Evolutionary conservation across 2,329 filamentous ascomycete genomes (phyloP), one percentile per base, ranked within the genome.

Genomic region (Parasarocladium wereldwijsianum): DNA sequence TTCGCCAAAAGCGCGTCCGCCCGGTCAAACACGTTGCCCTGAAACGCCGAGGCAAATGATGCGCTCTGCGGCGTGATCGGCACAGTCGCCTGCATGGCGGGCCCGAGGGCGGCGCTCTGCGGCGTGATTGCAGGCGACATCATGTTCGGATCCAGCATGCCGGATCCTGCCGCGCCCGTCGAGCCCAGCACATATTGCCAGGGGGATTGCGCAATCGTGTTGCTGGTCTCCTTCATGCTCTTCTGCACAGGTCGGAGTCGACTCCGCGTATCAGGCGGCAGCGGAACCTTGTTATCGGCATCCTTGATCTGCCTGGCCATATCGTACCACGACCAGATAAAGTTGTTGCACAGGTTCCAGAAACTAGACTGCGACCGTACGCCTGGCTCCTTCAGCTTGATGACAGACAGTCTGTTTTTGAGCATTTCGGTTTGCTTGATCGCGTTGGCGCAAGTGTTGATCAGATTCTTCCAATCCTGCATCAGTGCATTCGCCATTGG

Each of bases 81-180:
- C 8, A 93, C 76, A 0, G 84, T 94, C 1, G 86, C 85, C 52
- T 93, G 85, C 32, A 85, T 82, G 13, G 86, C 86, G 5, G 86
- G 84, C 1, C 86, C 87, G 5, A 94, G 63, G 2, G 86, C 86
- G 11, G 85, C 86, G 42, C 82, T 90, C 37, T 93, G 68, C 6
- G 87, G 86, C 2, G 86, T 94, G 44, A 90, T 84, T 7, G 19
- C 28, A 13, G 28, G 28, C 16, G 28, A 30, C 10, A 30, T 7
- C 4, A 24, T 18, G 6, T 30, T 19, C 10, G 25, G 31, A 15
- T 32, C 31, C 24, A 38, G 21, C 13, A 44, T 16, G 40, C 24
- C 21, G 13, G 33, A 18, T 7, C 26, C 26, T 10, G 17, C 24
- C 4, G 28, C 8, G 14, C 21, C 15, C 34, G 42, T 14, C 33